Evolutionary conservation across 2,329 filamentous ascomycete species (phyloP).

Genomic region (Aureobasidium sp.): DNA sequence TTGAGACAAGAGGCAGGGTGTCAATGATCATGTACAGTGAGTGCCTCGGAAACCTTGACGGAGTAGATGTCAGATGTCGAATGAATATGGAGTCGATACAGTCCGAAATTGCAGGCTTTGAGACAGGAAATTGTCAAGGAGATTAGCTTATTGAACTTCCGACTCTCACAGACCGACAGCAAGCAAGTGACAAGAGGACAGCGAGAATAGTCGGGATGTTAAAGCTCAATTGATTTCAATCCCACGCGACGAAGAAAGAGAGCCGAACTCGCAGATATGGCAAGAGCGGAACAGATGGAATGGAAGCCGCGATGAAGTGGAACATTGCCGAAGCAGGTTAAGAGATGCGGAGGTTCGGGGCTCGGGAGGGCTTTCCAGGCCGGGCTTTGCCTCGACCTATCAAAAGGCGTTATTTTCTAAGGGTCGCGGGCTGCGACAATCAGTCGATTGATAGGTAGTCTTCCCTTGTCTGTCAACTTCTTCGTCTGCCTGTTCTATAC

Average conservation of each 20-base stretch:
- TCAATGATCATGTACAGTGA: not conserved
- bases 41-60: not conserved
- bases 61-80: not conserved
- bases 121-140: not conserved
- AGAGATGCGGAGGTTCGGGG: too few relatives aligned
- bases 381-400: too few relatives aligned
- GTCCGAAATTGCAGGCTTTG: not conserved
- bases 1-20: too few relatives aligned
- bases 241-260: not conserved
- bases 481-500: not conserved
- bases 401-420: too few relatives aligned
- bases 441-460: not conserved
- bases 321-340: too few relatives aligned
- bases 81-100: not conserved
- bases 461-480: slow-evolving; percentile 2
- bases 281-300: not conserved
- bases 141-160: not conserved
- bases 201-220: not conserved
- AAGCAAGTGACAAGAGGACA: not conserved
- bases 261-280: not conserved
- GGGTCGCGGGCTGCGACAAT: not conserved
- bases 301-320: not conserved
- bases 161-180: not conserved
- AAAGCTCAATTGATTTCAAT: not conserved
- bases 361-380: not conserved